These are phyloP conservation scores for Tetratostichococcus sp. DNA, from an alignment of 139 green algal genomes.

Conservation along the genomic window DNA sequence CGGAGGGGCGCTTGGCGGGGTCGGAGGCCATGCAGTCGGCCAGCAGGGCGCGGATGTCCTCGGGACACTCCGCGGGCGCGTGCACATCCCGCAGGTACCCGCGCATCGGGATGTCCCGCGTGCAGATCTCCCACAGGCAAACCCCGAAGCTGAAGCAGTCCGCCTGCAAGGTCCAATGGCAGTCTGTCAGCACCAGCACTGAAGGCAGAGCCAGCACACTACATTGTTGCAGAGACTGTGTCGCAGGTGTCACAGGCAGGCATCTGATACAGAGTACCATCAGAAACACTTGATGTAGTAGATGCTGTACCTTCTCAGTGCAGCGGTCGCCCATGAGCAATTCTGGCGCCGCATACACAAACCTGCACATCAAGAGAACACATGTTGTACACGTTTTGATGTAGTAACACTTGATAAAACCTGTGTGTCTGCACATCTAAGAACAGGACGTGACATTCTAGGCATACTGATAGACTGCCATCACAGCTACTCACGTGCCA, in stretches of 20 bases:
- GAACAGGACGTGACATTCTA: too few species aligned
- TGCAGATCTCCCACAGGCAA: constrained; percentile 35
- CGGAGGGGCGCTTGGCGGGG: not conserved
- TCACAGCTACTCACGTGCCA: not conserved
- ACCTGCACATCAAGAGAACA: not conserved
- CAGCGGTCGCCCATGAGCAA: constrained; percentile 25
- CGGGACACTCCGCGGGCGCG: not conserved
- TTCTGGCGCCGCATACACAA: constrained; percentile 31
- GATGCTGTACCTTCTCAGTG: constrained; percentile 30
- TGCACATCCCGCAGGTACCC: constrained; percentile 23
- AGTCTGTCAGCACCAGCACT: too few species aligned
- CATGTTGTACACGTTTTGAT: too few species aligned
- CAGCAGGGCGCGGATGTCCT: not conserved
- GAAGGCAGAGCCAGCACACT: too few species aligned
- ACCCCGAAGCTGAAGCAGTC: constrained; percentile 40
- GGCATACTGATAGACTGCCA: too few species aligned
- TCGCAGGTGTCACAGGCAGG: too few species aligned
- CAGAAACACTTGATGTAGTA: too few species aligned
- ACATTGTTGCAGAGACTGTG: too few species aligned
- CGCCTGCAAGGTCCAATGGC: constrained; percentile 1
- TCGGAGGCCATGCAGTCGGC: not conserved
- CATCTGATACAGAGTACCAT: too few species aligned
- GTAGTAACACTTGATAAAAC: too few species aligned
- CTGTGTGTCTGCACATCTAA: too few species aligned
- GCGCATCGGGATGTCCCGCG: constrained; percentile 24